Evolutionary conservation across 176 grass and related monocot genomes (phyloP), one percentile per base, ranked within the genome.

Genomic region (Elymus sibiricus): DNA sequence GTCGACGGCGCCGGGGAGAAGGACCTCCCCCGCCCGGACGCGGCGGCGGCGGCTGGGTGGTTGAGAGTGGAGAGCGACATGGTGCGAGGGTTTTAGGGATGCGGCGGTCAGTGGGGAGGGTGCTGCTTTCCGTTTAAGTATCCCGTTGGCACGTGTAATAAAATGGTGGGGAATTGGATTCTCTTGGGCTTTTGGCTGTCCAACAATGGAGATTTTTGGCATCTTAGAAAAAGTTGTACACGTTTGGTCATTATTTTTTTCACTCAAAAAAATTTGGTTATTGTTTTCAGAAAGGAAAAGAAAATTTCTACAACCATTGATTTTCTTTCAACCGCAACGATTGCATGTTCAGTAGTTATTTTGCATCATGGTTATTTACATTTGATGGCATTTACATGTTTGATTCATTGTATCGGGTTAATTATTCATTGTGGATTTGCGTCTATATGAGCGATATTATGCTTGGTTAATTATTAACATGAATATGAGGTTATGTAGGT

Each of bases 21-120:
- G 39, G 76, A 81, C 19, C 60, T 84, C 11, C 84, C 83, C 42
- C n/a, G 28, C 43, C 46, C 83, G 27, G 72, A 11, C 51, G 78
- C 40, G 5, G 69, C 85, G 86, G 75, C 21, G 47, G 67, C 69
- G 26, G 86, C 17, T 37, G 62, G 76, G 70, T 87, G 78, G 77
- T 31, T 85, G 22, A 88, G 85, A 10, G 86, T 85, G 32, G 86
- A 88, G 42, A 81, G 64, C 43, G 82, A 58, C 90, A 88, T 91
- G 70, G 29, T 9, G 27, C 61, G 40, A 67, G 79, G 78, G 79
- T 81, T 81, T 80, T 80, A 47, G 60, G 60, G 59, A 80, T 80
- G 59, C 26, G 22, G n/a, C n/a, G 34, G 35, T 63, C 58, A 63
- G 59, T 80, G 79, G 38, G 49, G 16, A 53, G 16, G 62, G 26